These are phyloP conservation scores for Xylaria sp. DNA, from an alignment of 2,329 filamentous ascomycete genomes.

Conservation along the genomic window DNA sequence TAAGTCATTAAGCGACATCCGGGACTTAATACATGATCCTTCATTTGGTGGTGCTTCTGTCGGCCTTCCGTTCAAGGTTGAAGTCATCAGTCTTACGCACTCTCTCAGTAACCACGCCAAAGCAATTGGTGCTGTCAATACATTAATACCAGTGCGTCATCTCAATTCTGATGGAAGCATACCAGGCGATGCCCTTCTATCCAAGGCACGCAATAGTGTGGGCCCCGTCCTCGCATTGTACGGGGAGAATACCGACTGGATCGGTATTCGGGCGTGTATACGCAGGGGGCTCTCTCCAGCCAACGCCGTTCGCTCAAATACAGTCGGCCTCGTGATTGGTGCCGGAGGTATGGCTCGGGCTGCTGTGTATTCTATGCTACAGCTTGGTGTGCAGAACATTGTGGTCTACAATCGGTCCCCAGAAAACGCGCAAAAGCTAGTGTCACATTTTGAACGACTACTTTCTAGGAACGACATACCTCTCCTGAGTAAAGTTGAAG, in stretches of 20 bases:
- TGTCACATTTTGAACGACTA: conserved; percentile 74
- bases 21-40: conserved; percentile 70
- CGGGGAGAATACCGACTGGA: conserved; percentile 86
- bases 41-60: conserved; percentile 79
- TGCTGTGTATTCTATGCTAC: conserved; percentile 81
- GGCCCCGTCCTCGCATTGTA: conserved; percentile 76
- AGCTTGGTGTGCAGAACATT: conserved; percentile 80
- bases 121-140: conserved; percentile 82
- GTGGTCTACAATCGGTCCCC: conserved; percentile 78
- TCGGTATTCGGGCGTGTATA: conserved; percentile 79
- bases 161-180: conserved; percentile 67
- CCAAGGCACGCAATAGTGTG: conserved; percentile 68
- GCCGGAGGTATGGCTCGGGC: conserved; percentile 82
- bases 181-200: conserved; percentile 64
- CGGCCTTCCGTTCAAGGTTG: conserved; percentile 79
- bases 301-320: conserved; percentile 68
- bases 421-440: conserved; percentile 74
- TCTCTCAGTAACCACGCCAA: conserved; percentile 77
- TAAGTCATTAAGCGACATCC: conserved; percentile 70
- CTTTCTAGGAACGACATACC: conserved; percentile 58
- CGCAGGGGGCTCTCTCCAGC: conserved; percentile 78
- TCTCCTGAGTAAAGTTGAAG: conserved; percentile 55
- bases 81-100: conserved; percentile 74
- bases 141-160: conserved; percentile 75
- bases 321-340: conserved; percentile 69